Base-by-base conservation (phyloP, 805 yeast species). In the Candida boidinii region DNA sequence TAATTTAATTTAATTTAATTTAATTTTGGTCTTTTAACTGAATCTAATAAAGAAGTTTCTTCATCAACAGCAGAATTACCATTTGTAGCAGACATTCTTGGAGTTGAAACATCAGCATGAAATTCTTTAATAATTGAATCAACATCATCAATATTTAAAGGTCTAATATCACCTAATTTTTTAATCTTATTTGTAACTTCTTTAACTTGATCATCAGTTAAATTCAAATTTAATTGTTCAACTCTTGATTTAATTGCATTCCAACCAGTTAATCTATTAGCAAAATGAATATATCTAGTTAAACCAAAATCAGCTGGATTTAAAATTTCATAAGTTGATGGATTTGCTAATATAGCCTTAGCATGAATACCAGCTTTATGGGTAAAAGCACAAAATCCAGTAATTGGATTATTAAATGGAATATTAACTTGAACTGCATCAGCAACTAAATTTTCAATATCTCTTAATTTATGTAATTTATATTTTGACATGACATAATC, bases 361-460 rank as follows among this genome's bases (percentile, higher is more conserved):
- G 98, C 97, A 60, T 90, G 98, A 58, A 90, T 88, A 63, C 98
- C 98, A 38, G 98, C 98, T 73, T 90, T 90, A 70, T 90, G 98
- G 39, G 98, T 90, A 68, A 90, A 90, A 29, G 98, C 98, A 70
- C 97, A 92, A 80, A 92, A 92, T 22, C 98, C 98, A 26, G 98
- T 90, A 60, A 90, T 86, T 49, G 97, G 97, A 69, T 90, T 90
- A 73, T 90, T 90, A 73, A 90, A 90, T 39, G 98, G 98, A 52
- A 92, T 74, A 64, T 90, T 90, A 42, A 90, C 96, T 66, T 86
- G 94, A 35, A 90, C 97, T 30, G 95, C 94, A 47, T 90, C 96
- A 26, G 97, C 97, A 46, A 90, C 96, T 57, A 92, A 69, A 62
- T 79, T 86, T 65, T 90, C 98, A 58, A 90, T 69, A 56, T 90